Base-by-base conservation (phyloP, 345 rosid genomes). In the Eutrema japonicum region DNA sequence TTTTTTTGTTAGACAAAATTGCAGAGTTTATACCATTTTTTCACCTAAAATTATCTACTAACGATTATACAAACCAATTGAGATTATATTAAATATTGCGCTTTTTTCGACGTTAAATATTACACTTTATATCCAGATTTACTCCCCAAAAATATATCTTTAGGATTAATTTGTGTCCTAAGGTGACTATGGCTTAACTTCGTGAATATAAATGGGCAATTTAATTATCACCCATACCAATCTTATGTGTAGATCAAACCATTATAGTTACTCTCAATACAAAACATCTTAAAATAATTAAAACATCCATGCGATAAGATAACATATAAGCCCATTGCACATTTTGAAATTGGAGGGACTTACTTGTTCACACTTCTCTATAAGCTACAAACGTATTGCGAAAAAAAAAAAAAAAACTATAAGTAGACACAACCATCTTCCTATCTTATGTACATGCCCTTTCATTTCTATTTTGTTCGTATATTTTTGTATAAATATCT, bases 321-420 rank as follows among this genome's bases (percentile, higher is more conserved):
- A 26, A 51, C 10, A 22, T 66, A 66, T 38, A 7, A 36, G 35
- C 36, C 12, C 57, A 66, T 50, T 49, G 58, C 70, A 50, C 37
- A 37, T 50, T 12, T 26, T 66, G 9, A 36, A 22, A 22, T 7
- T 37, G 56, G 35, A 37, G 22, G 47, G 10, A 47, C 37, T 65
- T 36, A 33, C 30, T 46, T 32, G n/a, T 45, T 22, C 26, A 22
- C 26, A 22, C 26, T 37, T 30, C 13, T 63, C 38, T 63, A 27
- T 42, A 30, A 30, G 33, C 33, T 30, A 30, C 33, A 30, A 42
- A 32, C 40, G 7, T 33, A 33, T 33, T 33, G 26, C 22, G 16
- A 16, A 16, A 16, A 16, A 16, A 18, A 18, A 18, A 18, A 33
- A 43, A 8, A 43, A 4, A 43, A 6, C 47, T 43, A 13, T 43